Evolutionary conservation across 2,329 filamentous ascomycete genomes (phyloP).

Genomic region (Capronia epimyces): DNA sequence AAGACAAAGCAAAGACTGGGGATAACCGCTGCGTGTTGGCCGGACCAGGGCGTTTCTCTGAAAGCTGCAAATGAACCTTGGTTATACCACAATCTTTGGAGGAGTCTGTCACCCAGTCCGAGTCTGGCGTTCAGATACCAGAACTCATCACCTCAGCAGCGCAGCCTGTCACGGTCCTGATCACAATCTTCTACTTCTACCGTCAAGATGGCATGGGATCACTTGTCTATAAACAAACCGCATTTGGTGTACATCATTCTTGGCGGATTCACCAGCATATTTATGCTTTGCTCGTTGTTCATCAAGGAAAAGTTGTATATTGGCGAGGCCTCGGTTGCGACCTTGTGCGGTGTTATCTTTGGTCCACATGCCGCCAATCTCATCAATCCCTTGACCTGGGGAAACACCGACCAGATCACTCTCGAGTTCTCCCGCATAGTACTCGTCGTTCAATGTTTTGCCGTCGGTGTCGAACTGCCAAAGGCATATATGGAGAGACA

Average conservation of each 20-base stretch:
- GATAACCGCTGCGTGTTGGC: slow-evolving; percentile 9
- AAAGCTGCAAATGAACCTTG: not conserved
- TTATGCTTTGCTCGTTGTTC: slow-evolving; percentile 96
- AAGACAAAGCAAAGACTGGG: slow-evolving; percentile 26
- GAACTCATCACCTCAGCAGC: not conserved
- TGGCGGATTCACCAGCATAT: slow-evolving; percentile 92
- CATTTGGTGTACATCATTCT: slow-evolving; percentile 98
- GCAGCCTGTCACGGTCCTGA: not conserved
- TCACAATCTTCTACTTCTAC: not conserved
- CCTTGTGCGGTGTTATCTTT: slow-evolving; percentile 65
- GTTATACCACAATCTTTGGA: slow-evolving; percentile 4
- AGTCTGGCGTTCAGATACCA: slow-evolving; percentile 1
- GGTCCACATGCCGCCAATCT: slow-evolving; percentile 62
- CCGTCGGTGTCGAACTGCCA: slow-evolving; percentile 65
- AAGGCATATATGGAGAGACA: slow-evolving; percentile 89
- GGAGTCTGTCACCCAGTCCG: slow-evolving; percentile 22
- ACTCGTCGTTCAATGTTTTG: slow-evolving; percentile 67
- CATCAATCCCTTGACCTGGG: slow-evolving; percentile 58
- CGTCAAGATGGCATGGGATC: slow-evolving; percentile 46
- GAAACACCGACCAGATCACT: slow-evolving; percentile 62
- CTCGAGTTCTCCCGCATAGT: slow-evolving; percentile 67
- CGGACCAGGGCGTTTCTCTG: not conserved
- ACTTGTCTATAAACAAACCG: slow-evolving; percentile 71
- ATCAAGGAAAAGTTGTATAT: slow-evolving; percentile 99
- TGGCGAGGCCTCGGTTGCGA: slow-evolving; percentile 91